Evolutionary conservation across 495 filamentous ascomycete genomes (phyloP).

Genomic region (Penicillium subrubescens): DNA sequence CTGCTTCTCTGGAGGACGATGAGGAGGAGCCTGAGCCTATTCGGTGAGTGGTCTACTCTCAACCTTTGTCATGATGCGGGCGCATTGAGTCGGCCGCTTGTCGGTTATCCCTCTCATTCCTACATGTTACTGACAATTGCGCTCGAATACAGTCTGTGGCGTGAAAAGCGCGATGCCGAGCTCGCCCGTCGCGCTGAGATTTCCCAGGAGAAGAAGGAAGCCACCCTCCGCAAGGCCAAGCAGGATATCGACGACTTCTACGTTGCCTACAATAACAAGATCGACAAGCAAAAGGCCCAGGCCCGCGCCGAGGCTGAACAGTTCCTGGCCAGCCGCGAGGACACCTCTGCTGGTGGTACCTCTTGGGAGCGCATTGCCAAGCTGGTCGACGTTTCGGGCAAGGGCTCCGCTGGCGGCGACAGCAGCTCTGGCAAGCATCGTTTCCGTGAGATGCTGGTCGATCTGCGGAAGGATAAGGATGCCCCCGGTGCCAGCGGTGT

Average conservation of each 20-base stretch:
- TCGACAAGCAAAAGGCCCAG: slow-evolving; percentile 85
- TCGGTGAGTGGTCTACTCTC: slow-evolving; percentile 46
- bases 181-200: slow-evolving; percentile 76
- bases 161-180: slow-evolving; percentile 78
- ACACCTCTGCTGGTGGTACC: slow-evolving; percentile 90
- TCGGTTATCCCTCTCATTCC: neutral
- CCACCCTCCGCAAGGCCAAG: slow-evolving; percentile 83
- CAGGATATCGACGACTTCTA: slow-evolving; percentile 98
- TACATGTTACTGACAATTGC: slow-evolving; percentile 4
- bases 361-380: slow-evolving; percentile 99
- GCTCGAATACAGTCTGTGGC: slow-evolving; percentile 68
- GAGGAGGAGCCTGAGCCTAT: slow-evolving; percentile 86
- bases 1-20: slow-evolving; percentile 56
- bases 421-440: slow-evolving; percentile 89
- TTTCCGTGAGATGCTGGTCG: slow-evolving; percentile 89
- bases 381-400: slow-evolving; percentile 92
- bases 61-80: neutral
- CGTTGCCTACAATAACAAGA: slow-evolving; percentile 97
- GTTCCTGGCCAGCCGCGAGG: slow-evolving; percentile 83
- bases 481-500: slow-evolving; percentile 72
- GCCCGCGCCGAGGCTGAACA: slow-evolving; percentile 91
- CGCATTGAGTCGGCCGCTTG: slow-evolving; percentile 11
- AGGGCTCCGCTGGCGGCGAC: slow-evolving; percentile 81
- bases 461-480: slow-evolving; percentile 90
- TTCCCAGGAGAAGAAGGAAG: slow-evolving; percentile 72